Evolutionary conservation across 2,329 filamentous ascomycete genomes (phyloP).

Genomic region (Cladosporium velox): DNA sequence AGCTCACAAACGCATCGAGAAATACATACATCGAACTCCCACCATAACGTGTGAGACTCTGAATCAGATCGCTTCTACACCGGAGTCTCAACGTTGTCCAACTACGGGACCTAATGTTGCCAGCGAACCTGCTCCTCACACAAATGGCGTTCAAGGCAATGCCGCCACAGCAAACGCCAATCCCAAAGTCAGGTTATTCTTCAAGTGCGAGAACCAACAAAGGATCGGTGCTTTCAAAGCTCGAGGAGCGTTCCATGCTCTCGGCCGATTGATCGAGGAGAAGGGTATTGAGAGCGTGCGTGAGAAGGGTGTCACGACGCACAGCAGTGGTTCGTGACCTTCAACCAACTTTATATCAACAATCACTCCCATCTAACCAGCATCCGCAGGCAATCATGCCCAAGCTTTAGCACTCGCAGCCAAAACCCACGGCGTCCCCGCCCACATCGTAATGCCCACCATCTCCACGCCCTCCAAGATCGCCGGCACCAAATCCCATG

Average conservation of each 20-base stretch:
- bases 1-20: conserved; percentile 72
- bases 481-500: conserved; percentile 73
- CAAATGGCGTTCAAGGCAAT: background rate
- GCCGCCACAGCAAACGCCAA: conserved; percentile 46
- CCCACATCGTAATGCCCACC: conserved; percentile 84
- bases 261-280: conserved; percentile 67
- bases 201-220: conserved; percentile 94
- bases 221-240: conserved; percentile 88
- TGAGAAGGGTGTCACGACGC: conserved; percentile 75
- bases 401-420: conserved; percentile 86
- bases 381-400: conserved; percentile 75
- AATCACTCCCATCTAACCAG: background rate
- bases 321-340: conserved; percentile 70
- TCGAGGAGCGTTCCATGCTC: conserved; percentile 83
- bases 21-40: conserved; percentile 79
- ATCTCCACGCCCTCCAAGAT: conserved; percentile 84
- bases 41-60: conserved; percentile 79
- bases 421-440: conserved; percentile 68
- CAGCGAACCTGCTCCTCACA: conserved; percentile 19
- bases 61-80: conserved; percentile 70
- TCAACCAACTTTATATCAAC: conserved; percentile 17
- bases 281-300: conserved; percentile 56
- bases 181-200: conserved; percentile 73
- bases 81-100: conserved; percentile 49
- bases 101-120: conserved; percentile 13